Conservation (phyloP, 2,329 filamentous ascomycete genomes). For the Paecilomyces dactylethromorphus region DNA sequence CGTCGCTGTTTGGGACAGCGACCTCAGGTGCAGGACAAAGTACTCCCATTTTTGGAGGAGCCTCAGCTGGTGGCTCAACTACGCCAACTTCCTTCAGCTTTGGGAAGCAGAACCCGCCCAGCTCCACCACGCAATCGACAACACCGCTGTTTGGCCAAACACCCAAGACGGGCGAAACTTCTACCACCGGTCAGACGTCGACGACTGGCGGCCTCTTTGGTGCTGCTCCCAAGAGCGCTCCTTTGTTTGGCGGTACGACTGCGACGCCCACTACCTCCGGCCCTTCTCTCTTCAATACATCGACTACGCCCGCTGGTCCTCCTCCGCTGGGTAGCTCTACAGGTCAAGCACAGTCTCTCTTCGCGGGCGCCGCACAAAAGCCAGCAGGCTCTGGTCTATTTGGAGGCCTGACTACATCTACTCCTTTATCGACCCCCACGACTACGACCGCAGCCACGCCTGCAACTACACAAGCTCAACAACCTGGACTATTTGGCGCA, state of each 20-base stretch:
- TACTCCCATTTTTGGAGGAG: slow-evolving; percentile 21
- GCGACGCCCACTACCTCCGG: slow-evolving; percentile 33
- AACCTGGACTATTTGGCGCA: slow-evolving; percentile 22
- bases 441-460: slow-evolving; percentile 11
- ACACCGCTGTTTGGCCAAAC: slow-evolving; percentile 28
- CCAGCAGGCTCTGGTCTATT: slow-evolving; percentile 14
- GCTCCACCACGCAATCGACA: slow-evolving; percentile 15
- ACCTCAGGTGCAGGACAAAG: slow-evolving; percentile 14
- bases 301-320: slow-evolving; percentile 46
- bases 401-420: slow-evolving; percentile 19
- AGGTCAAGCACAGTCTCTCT: slow-evolving; percentile 21
- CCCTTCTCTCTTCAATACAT: slow-evolving; percentile 33
- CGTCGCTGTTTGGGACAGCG: slow-evolving; percentile 28
- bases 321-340: slow-evolving; percentile 31
- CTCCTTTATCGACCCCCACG: slow-evolving; percentile 16
- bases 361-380: slow-evolving; percentile 20
- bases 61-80: slow-evolving; percentile 13
- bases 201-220: slow-evolving; percentile 26
- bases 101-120: slow-evolving; percentile 19
- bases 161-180: slow-evolving; percentile 29
- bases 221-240: slow-evolving; percentile 16
- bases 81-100: slow-evolving; percentile 31
- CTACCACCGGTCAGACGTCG: slow-evolving; percentile 24
- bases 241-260: slow-evolving; percentile 27
- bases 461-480: slow-evolving; percentile 22